Evolutionary conservation across 2,329 filamentous ascomycete species (phyloP), one percentile per base, ranked within the genome.

Genomic region (Amauroascus verrucosus): DNA sequence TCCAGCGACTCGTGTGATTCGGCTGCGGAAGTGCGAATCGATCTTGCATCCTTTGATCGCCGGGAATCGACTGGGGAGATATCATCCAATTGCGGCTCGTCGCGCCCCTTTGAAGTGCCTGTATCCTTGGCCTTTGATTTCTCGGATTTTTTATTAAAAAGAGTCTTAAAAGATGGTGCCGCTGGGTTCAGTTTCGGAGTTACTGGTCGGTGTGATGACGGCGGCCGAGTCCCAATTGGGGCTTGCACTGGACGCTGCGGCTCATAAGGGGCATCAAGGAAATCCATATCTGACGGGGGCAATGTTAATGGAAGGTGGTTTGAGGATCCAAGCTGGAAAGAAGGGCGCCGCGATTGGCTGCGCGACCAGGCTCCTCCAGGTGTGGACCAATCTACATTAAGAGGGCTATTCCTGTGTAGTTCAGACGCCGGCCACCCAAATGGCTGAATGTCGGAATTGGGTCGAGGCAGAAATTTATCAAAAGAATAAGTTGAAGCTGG

Each of bases 141-240:
- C 32, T 74, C 71, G 35, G 71, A 70, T 48, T 68, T 72, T 60
- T 69, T 70, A 61, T 82, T 80, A 55, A 93, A 80, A 35, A 83
- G 78, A 8, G 78, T 83, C 69, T 85, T 91, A 66, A 97, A 97
- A 0, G 85, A 87, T 7, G 90, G 90, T 0, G 91, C 93, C 6
- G 87, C 81, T 6, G 93, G 93, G 62, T 98, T 97, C 26, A 97
- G 77, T 61, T 78, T 77, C 45, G 81, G 62, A 69, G 83, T 73
- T 38, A 75, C 64, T 50, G 70, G 71, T 67, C 82, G 68, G 64
- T 83, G 72, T 63, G 75, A 74, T 45, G 75, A 73, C 62, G 78
- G 67, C 67, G 85, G 88, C 2, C 84, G 82, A 45, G 88, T 94
- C 22, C 91, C 91, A 59, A 97, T 96, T 0, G 81, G 80, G 2